Evolutionary conservation across 2,329 filamentous ascomycete genomes (phyloP).

Genomic region (Trichoderma guizhouense): DNA sequence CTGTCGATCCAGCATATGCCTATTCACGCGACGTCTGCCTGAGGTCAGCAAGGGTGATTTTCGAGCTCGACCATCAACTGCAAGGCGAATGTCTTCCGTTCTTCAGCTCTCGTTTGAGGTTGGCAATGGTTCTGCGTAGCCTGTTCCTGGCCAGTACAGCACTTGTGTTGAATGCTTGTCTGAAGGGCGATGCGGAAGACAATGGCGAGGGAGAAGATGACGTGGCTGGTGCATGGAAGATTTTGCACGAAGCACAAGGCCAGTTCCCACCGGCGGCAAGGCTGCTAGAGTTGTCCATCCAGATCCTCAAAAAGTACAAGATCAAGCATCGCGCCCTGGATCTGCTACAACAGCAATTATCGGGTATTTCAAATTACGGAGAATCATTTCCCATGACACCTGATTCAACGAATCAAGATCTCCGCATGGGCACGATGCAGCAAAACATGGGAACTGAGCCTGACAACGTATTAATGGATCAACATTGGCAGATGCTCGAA

Average conservation of each 20-base stretch:
- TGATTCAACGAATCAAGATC: conserved; percentile 25
- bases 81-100: conserved; percentile 28
- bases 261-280: conserved; percentile 30
- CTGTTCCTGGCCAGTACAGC: conserved; percentile 35
- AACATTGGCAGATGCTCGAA: conserved; percentile 28
- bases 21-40: conserved; percentile 33
- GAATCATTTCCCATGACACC: conserved; percentile 28
- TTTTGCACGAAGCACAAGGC: conserved; percentile 31
- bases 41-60: conserved; percentile 31
- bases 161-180: conserved; percentile 33
- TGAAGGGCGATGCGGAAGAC: conserved; percentile 24
- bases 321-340: conserved; percentile 25
- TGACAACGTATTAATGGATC: conserved; percentile 25
- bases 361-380: conserved; percentile 6
- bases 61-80: conserved; percentile 30
- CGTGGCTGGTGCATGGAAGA: conserved; percentile 32
- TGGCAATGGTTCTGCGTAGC: conserved; percentile 32
- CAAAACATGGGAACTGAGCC: conserved; percentile 16
- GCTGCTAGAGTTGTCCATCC: conserved; percentile 30
- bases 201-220: conserved; percentile 27
- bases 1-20: conserved; percentile 32
- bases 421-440: conserved; percentile 12
- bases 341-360: conserved; percentile 20
- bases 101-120: conserved; percentile 28
- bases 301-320: conserved; percentile 34